A percentile compares a stretch with the other conserved stretches of the same genome.
Evolutionary conservation across 176 grass and related monocot species (phyloP).

Genomic region (Oryza officinalis): DNA sequence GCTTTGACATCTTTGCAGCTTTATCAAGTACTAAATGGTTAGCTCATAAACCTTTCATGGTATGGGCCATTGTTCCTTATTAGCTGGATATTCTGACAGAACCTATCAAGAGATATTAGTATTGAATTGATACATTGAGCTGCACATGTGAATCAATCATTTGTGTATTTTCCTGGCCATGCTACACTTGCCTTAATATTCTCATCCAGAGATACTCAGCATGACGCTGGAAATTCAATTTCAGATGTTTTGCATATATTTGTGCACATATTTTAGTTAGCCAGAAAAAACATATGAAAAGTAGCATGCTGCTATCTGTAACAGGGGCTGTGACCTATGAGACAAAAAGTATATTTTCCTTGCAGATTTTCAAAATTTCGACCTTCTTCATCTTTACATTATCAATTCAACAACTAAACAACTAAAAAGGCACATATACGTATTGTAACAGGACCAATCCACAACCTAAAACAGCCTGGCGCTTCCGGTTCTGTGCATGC

Average conservation of each 20-base stretch:
- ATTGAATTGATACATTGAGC: not conserved
- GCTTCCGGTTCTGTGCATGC: too few relatives aligned
- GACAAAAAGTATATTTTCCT: not conserved
- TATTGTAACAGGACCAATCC: not conserved
- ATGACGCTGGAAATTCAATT: not conserved
- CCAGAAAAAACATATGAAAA: not conserved
- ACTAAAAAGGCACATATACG: not conserved
- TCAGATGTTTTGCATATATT: not conserved
- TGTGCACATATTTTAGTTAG: not conserved
- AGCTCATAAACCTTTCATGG: not conserved
- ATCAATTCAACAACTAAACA: not conserved
- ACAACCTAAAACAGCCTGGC: not conserved
- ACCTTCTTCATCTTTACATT: not conserved
- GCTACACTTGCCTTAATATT: not conserved
- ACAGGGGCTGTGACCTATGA: too few relatives aligned
- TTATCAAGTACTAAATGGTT: not conserved
- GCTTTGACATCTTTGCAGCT: constrained; percentile 2
- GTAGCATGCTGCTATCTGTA: not conserved
- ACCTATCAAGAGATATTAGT: not conserved
- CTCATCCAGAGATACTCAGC: not conserved
- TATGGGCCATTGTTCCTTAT: not conserved
- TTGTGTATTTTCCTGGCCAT: not conserved
- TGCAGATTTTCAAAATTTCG: not conserved
- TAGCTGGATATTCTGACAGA: not conserved
- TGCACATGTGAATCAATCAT: not conserved